Evolutionary conservation across 2,329 filamentous ascomycete genomes (phyloP).

Genomic region (Colletotrichum sp.): DNA sequence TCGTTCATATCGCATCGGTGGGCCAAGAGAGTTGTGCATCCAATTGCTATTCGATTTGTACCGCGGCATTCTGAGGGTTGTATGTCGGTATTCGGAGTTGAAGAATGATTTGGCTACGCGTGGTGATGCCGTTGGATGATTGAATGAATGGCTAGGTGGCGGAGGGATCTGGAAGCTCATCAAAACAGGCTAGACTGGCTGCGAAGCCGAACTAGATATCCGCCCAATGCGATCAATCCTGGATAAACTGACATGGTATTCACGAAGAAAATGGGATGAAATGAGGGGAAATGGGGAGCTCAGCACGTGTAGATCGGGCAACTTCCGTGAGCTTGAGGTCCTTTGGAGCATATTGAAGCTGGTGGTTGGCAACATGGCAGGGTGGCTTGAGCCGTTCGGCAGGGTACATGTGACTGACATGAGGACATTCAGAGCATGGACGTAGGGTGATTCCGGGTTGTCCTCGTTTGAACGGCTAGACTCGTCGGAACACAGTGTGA

Average conservation of each 20-base stretch:
- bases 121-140: background rate
- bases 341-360: background rate
- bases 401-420: constrained; percentile 9
- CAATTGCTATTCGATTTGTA: background rate
- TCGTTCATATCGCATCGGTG: background rate
- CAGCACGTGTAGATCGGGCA: constrained; percentile 5
- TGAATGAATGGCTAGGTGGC: background rate
- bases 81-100: background rate
- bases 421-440: background rate
- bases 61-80: background rate
- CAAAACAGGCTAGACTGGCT: constrained; percentile 20
- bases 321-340: constrained; percentile 4
- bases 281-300: background rate
- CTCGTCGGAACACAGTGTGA: background rate
- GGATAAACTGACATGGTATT: background rate
- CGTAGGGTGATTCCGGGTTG: background rate
- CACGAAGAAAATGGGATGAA: background rate
- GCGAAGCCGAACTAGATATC: constrained; percentile 17
- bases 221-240: constrained; percentile 8
- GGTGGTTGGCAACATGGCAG: background rate
- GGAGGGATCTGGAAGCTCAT: constrained; percentile 2
- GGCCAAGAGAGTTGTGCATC: background rate
- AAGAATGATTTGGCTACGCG: background rate
- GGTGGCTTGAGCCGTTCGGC: background rate
- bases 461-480: background rate